A percentile compares a stretch with the other conserved stretches of the same genome.
Conservation (phyloP, 2,329 filamentous ascomycete genomes). For the Fusarium sp. region DNA sequence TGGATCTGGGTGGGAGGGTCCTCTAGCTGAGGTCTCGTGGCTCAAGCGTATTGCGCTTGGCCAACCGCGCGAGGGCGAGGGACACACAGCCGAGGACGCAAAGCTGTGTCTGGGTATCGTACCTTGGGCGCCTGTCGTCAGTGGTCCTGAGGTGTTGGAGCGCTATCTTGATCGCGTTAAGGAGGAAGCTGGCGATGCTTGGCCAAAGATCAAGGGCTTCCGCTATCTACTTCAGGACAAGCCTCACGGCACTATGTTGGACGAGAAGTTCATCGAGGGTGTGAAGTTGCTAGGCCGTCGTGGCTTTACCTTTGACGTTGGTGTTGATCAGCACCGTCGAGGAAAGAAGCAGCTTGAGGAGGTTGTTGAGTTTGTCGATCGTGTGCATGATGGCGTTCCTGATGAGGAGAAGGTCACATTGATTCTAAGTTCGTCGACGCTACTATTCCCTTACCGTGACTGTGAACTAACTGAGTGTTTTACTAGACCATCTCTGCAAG, state of each 20-base stretch:
- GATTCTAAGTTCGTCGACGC: constrained; percentile 72
- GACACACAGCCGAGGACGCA: constrained; percentile 60
- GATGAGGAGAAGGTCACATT: constrained; percentile 72
- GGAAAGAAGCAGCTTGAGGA: constrained; percentile 81
- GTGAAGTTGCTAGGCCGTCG: constrained; percentile 73
- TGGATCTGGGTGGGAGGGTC: constrained; percentile 71
- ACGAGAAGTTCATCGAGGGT: constrained; percentile 71
- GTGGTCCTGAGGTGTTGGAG: constrained; percentile 69
- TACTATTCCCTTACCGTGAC: neutral
- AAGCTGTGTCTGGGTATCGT: constrained; percentile 76
- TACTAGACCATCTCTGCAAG: constrained; percentile 87
- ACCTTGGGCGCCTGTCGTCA: constrained; percentile 86
- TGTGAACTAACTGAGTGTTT: constrained; percentile 15
- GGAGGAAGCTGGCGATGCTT: constrained; percentile 72
- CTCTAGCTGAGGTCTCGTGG: constrained; percentile 79
- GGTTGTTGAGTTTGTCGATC: constrained; percentile 75
- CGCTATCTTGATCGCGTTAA: constrained; percentile 73
- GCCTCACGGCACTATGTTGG: constrained; percentile 72
- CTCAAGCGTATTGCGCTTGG: constrained; percentile 75
- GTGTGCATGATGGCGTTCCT: constrained; percentile 70
- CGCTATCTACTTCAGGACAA: constrained; percentile 87
- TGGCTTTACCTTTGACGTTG: constrained; percentile 82
- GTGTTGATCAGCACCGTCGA: constrained; percentile 82
- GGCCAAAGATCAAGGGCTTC: constrained; percentile 79
- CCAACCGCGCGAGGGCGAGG: constrained; percentile 66